Base-by-base conservation (phyloP, 169 alveolate species). In the Prorocentrum cordatum region DNA sequence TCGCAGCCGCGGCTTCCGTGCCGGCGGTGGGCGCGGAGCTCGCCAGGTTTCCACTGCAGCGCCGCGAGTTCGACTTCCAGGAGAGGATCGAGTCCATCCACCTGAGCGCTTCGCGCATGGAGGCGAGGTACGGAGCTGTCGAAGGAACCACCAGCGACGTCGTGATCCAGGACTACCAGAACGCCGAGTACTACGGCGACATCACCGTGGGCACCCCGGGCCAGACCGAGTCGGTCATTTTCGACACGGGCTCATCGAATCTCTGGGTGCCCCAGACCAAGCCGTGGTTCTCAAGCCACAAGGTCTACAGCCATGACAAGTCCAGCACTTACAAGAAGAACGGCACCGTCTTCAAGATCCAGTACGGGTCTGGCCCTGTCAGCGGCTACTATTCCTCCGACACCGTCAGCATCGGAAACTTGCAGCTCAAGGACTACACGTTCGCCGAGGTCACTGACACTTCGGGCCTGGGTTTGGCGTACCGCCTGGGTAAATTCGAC, bases 181-280 rank as follows among this genome's bases (percentile, higher is more conserved):
- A 87, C 26, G 80, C 92, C 26, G 89, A 87, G 83, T 87, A 87
- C 91, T 71, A 54, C 73, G 82, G 79, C 27, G 86, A 70, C 80
- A 42, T 92, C 71, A 89, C 92, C 66, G 91, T 95, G 45, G 96
- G 96, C 45, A 92, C 95, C 26, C 96, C 95, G 7, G 92, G 91
- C 16, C 94, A 95, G 86, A 80, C 50, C 58, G 94, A 93, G 92
- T 85, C 80, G 59, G 94, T 93, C 67, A 92, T 95, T n/a, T 94
- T 94, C 50, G 96, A 95, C 89, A 95, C 96, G 26, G 96, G 96
- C 61, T 92, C 95, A 24, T 83, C 94, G 83, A 93, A 94, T 89
- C 73, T 94, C 39, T 95, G 96, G 96, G 94, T 93, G 33, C 93
- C 93, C 93, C 83, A 87, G 50, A 35, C 59, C 66, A 33, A 36